Conservation (phyloP, 805 yeast species). For the Grigorovia transvaalensis region DNA sequence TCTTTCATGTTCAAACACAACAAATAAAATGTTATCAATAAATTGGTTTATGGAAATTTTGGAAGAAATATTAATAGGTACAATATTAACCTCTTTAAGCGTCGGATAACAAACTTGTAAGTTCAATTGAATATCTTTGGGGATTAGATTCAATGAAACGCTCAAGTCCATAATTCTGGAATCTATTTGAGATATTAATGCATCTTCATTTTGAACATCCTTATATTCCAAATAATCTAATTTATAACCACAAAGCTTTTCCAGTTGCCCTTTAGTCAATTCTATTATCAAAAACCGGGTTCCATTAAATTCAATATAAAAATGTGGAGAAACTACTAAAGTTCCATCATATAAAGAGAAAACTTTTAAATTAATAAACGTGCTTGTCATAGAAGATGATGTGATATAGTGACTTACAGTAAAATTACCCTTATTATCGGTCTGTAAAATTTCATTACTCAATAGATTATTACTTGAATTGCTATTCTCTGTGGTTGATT, state of each 20-base stretch:
- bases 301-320: constrained; percentile 43
- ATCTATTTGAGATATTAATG: constrained; percentile 14
- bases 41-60: constrained; percentile 54
- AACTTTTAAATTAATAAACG: constrained; percentile 58
- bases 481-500: constrained; percentile 57
- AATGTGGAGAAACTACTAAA: constrained; percentile 68
- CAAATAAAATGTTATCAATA: constrained; percentile 62
- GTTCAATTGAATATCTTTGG: constrained; percentile 53
- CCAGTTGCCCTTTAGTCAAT: constrained; percentile 32
- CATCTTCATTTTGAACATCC: constrained; percentile 17
- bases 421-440: background rate
- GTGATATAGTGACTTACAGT: constrained; percentile 47
- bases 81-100: constrained; percentile 32
- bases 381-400: constrained; percentile 81
- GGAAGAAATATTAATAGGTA: constrained; percentile 34
- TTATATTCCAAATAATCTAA: constrained; percentile 12
- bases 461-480: constrained; percentile 2
- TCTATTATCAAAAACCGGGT: constrained; percentile 53
- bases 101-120: constrained; percentile 75
- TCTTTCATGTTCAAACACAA: constrained; percentile 69
- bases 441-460: background rate
- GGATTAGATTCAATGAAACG: constrained; percentile 48
- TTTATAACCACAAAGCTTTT: constrained; percentile 23
- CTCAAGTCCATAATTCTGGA: constrained; percentile 41
- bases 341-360: constrained; percentile 74